These are phyloP conservation scores for Fomitopsis betulina DNA, from an alignment of 1,284 basidiomycete species.

Conservation along the genomic window DNA sequence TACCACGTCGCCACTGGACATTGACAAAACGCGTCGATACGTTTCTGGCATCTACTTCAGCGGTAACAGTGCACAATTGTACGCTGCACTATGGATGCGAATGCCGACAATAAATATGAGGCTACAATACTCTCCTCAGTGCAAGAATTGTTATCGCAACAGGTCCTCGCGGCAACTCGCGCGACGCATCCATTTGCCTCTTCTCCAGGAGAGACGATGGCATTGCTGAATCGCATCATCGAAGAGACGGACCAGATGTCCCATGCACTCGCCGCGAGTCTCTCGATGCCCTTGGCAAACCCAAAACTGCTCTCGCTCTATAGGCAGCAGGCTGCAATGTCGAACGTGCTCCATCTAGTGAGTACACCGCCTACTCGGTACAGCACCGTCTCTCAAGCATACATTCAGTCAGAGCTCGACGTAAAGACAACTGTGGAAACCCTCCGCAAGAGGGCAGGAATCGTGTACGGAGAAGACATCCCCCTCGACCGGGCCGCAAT, in stretches of 20 bases:
- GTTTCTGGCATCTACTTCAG: too few relatives aligned
- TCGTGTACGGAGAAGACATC: constrained; percentile 57
- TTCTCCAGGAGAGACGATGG: constrained; percentile 14
- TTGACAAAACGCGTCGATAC: too few relatives aligned
- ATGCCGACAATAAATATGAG: not conserved
- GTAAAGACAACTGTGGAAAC: constrained; percentile 40
- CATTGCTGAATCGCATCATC: constrained; percentile 42
- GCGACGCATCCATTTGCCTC: constrained; percentile 20
- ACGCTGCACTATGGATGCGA: not conserved
- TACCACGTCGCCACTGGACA: too few relatives aligned
- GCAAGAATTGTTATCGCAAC: constrained; percentile 16
- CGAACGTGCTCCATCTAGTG: constrained; percentile 45
- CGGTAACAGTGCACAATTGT: too few relatives aligned
- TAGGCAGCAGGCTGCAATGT: constrained; percentile 55
- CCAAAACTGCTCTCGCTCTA: constrained; percentile 63
- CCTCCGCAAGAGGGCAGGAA: constrained; percentile 39
- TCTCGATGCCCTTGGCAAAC: constrained; percentile 45
- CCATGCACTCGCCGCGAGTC: constrained; percentile 48
- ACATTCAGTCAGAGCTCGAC: constrained; percentile 46
- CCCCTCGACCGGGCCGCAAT: constrained; percentile 42
- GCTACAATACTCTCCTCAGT: constrained; percentile 12
- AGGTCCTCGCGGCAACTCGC: constrained; percentile 8
- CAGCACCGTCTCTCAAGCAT: constrained; percentile 16
- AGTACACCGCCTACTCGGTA: constrained; percentile 17
- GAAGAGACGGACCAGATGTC: constrained; percentile 47